These are phyloP conservation scores for Celoporthe dispersa DNA, from an alignment of 2,329 filamentous ascomycete genomes.

Conservation along the genomic window DNA sequence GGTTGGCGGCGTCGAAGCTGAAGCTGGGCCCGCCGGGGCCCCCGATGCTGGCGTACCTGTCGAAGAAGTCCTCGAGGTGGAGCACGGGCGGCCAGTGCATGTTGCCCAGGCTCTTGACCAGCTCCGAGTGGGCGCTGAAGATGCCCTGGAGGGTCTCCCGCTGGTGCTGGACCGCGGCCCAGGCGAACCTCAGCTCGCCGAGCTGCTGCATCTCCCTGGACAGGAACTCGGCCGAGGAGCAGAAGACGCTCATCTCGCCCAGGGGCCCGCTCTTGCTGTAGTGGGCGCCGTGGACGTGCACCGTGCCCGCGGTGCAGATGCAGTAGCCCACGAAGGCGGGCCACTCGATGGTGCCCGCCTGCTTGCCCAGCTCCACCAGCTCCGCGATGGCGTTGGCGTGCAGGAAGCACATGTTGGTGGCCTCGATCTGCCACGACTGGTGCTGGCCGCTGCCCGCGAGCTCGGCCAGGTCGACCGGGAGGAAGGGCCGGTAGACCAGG, in stretches of 20 bases:
- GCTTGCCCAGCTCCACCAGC: conserved; percentile 77
- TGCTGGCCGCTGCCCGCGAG: conserved; percentile 80
- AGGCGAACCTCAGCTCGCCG: conserved; percentile 73
- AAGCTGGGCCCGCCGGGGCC: conserved; percentile 62
- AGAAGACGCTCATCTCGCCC: conserved; percentile 64
- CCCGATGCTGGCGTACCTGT: conserved; percentile 69
- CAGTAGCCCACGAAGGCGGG: conserved; percentile 86
- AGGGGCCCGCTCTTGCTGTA: conserved; percentile 62
- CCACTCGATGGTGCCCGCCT: conserved; percentile 78
- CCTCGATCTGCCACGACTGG: conserved; percentile 91
- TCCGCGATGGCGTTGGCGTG: conserved; percentile 89
- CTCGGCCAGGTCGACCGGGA: conserved; percentile 82
- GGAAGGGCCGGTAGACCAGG: conserved; percentile 82
- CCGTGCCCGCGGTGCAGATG: conserved; percentile 83
- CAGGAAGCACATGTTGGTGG: conserved; percentile 83
- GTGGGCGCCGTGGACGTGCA: conserved; percentile 84
- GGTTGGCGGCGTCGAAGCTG: conserved; percentile 73
- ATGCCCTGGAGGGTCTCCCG: conserved; percentile 77
- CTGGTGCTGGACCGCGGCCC: conserved; percentile 81
- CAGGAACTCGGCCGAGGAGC: conserved; percentile 69
- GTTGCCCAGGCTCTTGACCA: conserved; percentile 73
- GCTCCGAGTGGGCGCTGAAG: conserved; percentile 76
- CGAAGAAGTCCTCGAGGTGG: conserved; percentile 86
- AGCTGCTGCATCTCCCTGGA: conserved; percentile 81
- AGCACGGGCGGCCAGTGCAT: conserved; percentile 80